A percentile compares a stretch with the other conserved stretches of the same genome.
Evolutionary conservation across 306 rosid species (phyloP).

Genomic region (Corylus avellana): DNA sequence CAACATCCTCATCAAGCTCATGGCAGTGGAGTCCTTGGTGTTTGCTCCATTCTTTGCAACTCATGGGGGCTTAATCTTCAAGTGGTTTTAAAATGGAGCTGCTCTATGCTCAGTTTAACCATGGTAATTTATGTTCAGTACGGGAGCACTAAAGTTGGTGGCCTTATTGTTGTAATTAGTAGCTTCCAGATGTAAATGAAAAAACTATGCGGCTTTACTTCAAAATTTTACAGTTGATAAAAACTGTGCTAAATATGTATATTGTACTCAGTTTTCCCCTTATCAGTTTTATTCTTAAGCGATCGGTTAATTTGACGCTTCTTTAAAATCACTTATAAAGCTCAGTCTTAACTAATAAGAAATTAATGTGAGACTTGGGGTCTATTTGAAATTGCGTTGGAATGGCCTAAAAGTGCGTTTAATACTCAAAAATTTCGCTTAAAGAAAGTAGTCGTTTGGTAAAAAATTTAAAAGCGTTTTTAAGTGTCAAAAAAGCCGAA

Average conservation of each 20-base stretch:
- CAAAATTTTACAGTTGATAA: neutral
- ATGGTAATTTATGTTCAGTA: neutral
- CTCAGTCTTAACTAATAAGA: no score
- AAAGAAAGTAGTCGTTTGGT: no score
- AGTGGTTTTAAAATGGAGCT: slow-evolving; percentile 24
- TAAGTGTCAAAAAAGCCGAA: no score
- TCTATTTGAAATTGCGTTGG: no score
- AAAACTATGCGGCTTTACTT: neutral
- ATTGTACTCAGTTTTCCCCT: neutral
- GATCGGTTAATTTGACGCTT: no score
- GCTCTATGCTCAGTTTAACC: neutral
- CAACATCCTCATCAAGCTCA: slow-evolving; percentile 64
- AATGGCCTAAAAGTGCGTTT: no score
- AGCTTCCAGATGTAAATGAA: neutral
- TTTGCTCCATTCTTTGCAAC: slow-evolving; percentile 70
- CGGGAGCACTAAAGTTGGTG: neutral
- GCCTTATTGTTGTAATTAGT: neutral
- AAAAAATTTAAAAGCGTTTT: no score
- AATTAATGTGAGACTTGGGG: no score
- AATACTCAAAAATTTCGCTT: no score
- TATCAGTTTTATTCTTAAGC: no score
- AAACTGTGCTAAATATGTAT: neutral
- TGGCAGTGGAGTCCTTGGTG: slow-evolving; percentile 67
- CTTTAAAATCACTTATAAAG: no score
- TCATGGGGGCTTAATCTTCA: slow-evolving; percentile 71